A percentile compares a stretch with the other conserved stretches of the same genome.
Conservation (phyloP, 768 basidiomycete species). For the Termitomyces sp. region DNA sequence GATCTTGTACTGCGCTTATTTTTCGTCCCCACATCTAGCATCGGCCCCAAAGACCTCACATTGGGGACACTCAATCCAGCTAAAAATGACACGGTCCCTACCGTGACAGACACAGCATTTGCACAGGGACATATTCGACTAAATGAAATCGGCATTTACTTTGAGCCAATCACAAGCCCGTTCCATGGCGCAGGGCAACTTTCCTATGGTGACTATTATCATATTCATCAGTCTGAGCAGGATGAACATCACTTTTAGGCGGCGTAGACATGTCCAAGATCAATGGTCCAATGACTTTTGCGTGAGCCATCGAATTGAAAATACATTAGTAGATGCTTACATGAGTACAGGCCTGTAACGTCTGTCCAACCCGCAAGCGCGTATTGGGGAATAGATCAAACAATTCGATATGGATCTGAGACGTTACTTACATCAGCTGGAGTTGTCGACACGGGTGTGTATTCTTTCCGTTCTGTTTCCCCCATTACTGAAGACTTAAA, state of each 20-base stretch:
- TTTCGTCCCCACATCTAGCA: constrained; percentile 28
- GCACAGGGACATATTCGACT: constrained; percentile 31
- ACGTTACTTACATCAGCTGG: constrained; percentile 47
- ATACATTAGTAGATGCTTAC: too few species aligned
- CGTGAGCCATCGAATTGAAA: constrained; percentile 24
- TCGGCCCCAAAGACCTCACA: constrained; percentile 59
- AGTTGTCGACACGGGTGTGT: constrained; percentile 63
- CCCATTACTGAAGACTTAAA: too few species aligned
- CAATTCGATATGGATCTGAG: constrained; percentile 43
- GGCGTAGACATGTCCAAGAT: constrained; percentile 22
- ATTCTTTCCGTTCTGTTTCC: too few species aligned
- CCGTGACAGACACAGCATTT: constrained; percentile 54
- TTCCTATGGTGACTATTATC: constrained; percentile 46
- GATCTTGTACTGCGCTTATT: not conserved
- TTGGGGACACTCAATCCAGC: constrained; percentile 29
- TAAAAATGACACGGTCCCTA: constrained; percentile 37
- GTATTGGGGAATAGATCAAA: constrained; percentile 61
- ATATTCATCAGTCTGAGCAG: not conserved
- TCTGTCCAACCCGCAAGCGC: constrained; percentile 39
- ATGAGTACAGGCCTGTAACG: too few species aligned
- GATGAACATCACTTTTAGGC: not conserved
- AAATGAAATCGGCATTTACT: constrained; percentile 45
- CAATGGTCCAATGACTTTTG: constrained; percentile 37
- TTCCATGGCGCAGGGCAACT: constrained; percentile 42
- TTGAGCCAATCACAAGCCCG: constrained; percentile 37